phyloP scores from a whole-genome alignment of 768 basidiomycete species.

The Amanita jacksonii region DNA sequence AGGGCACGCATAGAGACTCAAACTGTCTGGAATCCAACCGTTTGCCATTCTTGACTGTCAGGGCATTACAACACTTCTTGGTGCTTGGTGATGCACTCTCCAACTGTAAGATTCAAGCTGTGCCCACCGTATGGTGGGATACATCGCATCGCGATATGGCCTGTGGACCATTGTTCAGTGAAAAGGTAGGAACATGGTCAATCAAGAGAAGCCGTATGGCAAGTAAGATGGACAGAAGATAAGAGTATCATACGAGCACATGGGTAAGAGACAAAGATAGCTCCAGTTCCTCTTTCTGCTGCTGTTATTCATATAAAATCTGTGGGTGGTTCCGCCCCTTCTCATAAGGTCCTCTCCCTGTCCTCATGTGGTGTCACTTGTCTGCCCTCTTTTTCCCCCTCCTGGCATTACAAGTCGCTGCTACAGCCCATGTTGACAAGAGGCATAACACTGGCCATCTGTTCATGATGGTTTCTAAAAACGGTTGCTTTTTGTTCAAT shows the following conservation, averaged over 20 bases:
- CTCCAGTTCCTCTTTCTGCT: too few species aligned
- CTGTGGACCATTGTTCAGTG: too few species aligned
- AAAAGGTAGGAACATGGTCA: too few species aligned
- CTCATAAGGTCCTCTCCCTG: slow-evolving; percentile 13
- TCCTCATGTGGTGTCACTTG: slow-evolving; percentile 21
- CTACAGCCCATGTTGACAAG: slow-evolving; percentile 16
- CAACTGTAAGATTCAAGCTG: too few species aligned
- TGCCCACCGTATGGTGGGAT: too few species aligned
- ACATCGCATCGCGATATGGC: too few species aligned
- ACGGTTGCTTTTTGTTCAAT: slow-evolving; percentile 42
- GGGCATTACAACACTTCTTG: too few species aligned
- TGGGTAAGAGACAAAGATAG: too few species aligned
- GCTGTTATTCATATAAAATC: too few species aligned
- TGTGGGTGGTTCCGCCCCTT: too few species aligned
- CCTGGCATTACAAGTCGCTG: background rate
- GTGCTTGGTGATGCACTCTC: too few species aligned
- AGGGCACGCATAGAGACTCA: slow-evolving; percentile 11
- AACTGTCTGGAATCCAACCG: slow-evolving; percentile 11
- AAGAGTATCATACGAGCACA: background rate
- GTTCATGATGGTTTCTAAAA: slow-evolving; percentile 33
- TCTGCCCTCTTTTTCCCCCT: background rate
- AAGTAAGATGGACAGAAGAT: background rate
- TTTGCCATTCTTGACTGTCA: background rate
- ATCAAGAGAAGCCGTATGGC: too few species aligned
- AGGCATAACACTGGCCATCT: slow-evolving; percentile 15